Evolutionary conservation across 768 basidiomycete genomes (phyloP).

Genomic region (Kwoniella heveanensis): DNA sequence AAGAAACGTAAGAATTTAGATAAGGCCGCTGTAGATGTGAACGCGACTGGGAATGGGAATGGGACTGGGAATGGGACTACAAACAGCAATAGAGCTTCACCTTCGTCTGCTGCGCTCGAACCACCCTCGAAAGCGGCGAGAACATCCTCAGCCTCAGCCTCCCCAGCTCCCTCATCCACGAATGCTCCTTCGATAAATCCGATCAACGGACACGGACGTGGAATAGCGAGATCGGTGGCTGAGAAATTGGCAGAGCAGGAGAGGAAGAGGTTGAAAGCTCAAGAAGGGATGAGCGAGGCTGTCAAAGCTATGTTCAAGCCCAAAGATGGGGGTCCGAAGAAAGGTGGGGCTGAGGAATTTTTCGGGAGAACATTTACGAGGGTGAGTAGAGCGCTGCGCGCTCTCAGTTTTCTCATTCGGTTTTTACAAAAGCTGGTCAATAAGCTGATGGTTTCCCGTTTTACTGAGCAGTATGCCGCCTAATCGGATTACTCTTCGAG

Average conservation of each 20-base stretch:
- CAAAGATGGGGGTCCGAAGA: conserved; percentile 60
- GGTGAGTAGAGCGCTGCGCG: no score
- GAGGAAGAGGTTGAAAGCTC: conserved; percentile 66
- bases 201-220: conserved; percentile 5
- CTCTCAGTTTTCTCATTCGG: no score
- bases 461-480: no score
- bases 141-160: background rate
- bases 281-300: conserved; percentile 77
- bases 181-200: conserved; percentile 6
- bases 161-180: conserved; percentile 1
- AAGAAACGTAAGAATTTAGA: conserved; percentile 42
- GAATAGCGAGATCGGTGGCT: conserved; percentile 66
- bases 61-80: background rate
- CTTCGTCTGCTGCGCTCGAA: conserved; percentile 5
- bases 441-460: background rate
- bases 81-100: background rate
- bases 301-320: conserved; percentile 76
- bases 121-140: conserved; percentile 5
- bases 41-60: background rate
- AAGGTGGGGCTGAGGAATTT: conserved; percentile 82
- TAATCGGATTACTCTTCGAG: no score
- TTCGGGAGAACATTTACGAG: conserved; percentile 89
- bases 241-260: conserved; percentile 77
- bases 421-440: no score
- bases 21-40: conserved; percentile 3